Evolutionary conservation across 768 basidiomycete species (phyloP).

Genomic region (Russula griseocarnosa): DNA sequence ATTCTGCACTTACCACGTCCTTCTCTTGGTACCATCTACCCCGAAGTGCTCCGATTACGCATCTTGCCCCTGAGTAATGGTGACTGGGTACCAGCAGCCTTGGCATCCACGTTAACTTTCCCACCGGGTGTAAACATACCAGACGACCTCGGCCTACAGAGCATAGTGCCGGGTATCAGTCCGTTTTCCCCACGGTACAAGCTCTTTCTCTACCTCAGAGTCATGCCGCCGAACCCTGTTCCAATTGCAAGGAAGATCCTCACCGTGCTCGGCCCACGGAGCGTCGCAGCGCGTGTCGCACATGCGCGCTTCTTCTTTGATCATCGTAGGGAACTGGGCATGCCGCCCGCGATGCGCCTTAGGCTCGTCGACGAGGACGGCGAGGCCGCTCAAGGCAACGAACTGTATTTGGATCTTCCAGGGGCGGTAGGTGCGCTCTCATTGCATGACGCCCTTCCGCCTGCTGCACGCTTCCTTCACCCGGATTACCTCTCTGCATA

Average conservation of each 20-base stretch:
- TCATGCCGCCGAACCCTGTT: conserved; percentile 13
- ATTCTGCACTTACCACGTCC: not conserved
- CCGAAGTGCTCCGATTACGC: conserved; percentile 8
- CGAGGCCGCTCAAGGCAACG: conserved; percentile 2
- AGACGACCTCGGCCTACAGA: conserved; percentile 22
- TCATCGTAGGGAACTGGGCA: conserved; percentile 3
- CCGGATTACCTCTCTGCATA: conserved; percentile 19
- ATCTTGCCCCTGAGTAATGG: conserved; percentile 23
- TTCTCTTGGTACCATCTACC: not conserved
- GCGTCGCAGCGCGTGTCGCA: conserved; percentile 1
- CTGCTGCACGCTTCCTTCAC: conserved; percentile 19
- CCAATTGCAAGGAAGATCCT: conserved; percentile 22
- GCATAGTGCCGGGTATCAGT: conserved; percentile 15
- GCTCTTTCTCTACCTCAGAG: conserved; percentile 16
- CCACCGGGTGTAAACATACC: conserved; percentile 18
- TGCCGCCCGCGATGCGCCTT: conserved; percentile 16
- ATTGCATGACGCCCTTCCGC: conserved; percentile 17
- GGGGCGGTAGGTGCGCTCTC: conserved; percentile 3
- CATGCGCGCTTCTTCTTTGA: conserved; percentile 28
- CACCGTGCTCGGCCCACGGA: not conserved
- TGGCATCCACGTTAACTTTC: conserved; percentile 10
- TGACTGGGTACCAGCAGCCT: not conserved
- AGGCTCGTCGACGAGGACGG: conserved; percentile 17
- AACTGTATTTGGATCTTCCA: conserved; percentile 20
- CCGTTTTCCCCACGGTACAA: conserved; percentile 16